Percentiles rank a stretch among this genome's conserved stretches.
Conservation (phyloP, 768 basidiomycete genomes). For the Rubroboletus pulcherrimus region DNA sequence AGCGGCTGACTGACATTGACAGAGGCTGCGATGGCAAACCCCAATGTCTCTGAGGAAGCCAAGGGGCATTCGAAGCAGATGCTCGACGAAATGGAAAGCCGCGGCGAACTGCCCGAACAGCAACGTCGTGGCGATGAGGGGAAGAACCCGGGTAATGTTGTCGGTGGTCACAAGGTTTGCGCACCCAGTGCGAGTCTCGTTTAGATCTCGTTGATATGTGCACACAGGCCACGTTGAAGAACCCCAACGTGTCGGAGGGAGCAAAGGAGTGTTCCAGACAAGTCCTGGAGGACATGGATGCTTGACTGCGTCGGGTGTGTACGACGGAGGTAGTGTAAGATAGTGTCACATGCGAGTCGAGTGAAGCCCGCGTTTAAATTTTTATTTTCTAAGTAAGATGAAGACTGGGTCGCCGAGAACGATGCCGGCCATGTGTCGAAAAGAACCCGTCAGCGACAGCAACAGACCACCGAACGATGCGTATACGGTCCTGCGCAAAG, state of each 20-base stretch:
- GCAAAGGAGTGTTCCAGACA: constrained; percentile 15
- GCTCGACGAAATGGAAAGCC: constrained; percentile 21
- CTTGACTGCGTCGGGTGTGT: background rate
- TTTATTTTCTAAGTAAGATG: constrained; percentile 75
- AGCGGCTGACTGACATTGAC: background rate
- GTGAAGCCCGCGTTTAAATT: constrained; percentile 5
- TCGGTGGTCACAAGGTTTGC: constrained; percentile 21
- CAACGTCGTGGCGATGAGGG: constrained; percentile 1
- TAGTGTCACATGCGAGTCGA: background rate
- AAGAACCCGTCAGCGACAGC: constrained; percentile 90
- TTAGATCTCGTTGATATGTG: background rate
- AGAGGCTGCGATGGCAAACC: constrained; percentile 27
- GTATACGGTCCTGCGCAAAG: constrained; percentile 74
- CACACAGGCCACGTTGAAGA: constrained; percentile 21
- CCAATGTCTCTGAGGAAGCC: constrained; percentile 20
- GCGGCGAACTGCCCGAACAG: constrained; percentile 15
- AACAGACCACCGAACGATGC: constrained; percentile 95
- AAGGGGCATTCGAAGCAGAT: constrained; percentile 24
- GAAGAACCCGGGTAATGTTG: constrained; percentile 17
- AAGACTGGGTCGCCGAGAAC: constrained; percentile 94
- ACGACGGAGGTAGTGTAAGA: constrained; percentile 6
- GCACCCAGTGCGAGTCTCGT: too few relatives aligned
- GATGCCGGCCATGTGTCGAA: constrained; percentile 86
- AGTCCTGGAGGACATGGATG: constrained; percentile 5
- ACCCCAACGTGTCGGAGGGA: constrained; percentile 18